Evolutionary conservation across 352 stramenopile species (phyloP).

Genomic region (Globisporangium carolinianum): DNA sequence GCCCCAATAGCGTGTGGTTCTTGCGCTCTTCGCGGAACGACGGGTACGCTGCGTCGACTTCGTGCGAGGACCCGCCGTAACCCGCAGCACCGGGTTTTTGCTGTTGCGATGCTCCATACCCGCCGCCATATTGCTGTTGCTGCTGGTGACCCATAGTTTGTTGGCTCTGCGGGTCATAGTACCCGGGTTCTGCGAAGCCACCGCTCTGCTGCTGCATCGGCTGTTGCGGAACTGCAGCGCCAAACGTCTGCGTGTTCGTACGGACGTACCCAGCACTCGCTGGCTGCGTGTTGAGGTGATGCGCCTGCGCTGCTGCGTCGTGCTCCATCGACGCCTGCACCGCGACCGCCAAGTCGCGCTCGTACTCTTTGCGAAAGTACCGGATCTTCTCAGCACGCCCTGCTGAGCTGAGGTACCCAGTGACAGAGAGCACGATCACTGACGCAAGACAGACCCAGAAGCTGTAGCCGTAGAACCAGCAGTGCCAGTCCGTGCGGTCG

Average conservation of each 20-base stretch:
- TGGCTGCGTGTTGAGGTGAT: slow-evolving; percentile 10
- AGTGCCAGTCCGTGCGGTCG: slow-evolving; percentile 59
- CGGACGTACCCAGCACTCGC: slow-evolving; percentile 23
- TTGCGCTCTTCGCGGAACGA: slow-evolving; percentile 47
- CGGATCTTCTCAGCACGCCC: slow-evolving; percentile 79
- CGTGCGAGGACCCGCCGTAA: neutral
- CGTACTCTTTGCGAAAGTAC: slow-evolving; percentile 81
- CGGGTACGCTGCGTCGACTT: slow-evolving; percentile 51
- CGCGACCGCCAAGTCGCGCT: slow-evolving; percentile 63
- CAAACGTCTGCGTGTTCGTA: slow-evolving; percentile 21
- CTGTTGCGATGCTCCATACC: slow-evolving; percentile 7
- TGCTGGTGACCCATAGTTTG: neutral
- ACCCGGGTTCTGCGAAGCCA: neutral
- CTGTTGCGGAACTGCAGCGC: neutral
- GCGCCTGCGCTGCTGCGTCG: slow-evolving; percentile 24
- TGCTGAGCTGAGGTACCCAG: slow-evolving; percentile 72
- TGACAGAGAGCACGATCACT: slow-evolving; percentile 72
- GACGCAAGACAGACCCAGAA: slow-evolving; percentile 82
- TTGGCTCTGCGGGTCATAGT: neutral
- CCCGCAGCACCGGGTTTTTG: too few relatives aligned
- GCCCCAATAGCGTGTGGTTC: slow-evolving; percentile 61
- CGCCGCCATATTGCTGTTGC: slow-evolving; percentile 14
- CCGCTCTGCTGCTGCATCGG: slow-evolving; percentile 13
- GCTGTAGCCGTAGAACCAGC: slow-evolving; percentile 85
- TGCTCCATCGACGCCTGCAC: slow-evolving; percentile 70